A percentile compares a stretch with the other conserved stretches of the same genome.
Evolutionary conservation across 1,284 basidiomycete genomes (phyloP).

Genomic region (Mycena sp.): DNA sequence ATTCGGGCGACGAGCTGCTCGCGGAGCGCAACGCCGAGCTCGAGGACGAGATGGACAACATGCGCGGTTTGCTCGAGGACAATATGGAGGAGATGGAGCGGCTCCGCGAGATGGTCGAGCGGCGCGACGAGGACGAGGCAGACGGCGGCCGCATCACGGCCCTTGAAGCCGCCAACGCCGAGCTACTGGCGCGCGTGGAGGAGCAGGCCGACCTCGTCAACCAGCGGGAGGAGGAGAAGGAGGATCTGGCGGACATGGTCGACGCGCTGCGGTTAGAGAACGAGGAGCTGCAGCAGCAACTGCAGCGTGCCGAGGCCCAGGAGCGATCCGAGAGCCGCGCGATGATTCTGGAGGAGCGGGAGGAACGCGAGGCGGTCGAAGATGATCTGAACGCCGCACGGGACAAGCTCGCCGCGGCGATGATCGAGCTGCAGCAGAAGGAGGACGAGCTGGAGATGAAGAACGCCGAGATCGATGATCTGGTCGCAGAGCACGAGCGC

Average conservation of each 20-base stretch:
- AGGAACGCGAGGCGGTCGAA: slow-evolving; percentile 77
- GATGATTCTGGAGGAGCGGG: slow-evolving; percentile 71
- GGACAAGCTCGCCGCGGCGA: slow-evolving; percentile 79
- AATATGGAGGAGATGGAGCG: slow-evolving; percentile 80
- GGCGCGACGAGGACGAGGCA: slow-evolving; percentile 50
- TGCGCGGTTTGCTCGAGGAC: slow-evolving; percentile 74
- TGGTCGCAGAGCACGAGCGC: slow-evolving; percentile 71
- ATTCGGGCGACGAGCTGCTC: slow-evolving; percentile 59
- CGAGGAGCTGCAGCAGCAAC: slow-evolving; percentile 75
- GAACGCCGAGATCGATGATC: slow-evolving; percentile 74
- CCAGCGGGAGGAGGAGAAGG: slow-evolving; percentile 74
- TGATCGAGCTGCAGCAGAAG: slow-evolving; percentile 84
- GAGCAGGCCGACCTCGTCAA: slow-evolving; percentile 67
- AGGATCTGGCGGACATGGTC: slow-evolving; percentile 72
- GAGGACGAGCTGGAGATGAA: slow-evolving; percentile 85
- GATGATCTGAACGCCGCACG: slow-evolving; percentile 77
- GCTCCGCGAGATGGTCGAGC: slow-evolving; percentile 69
- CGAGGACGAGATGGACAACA: slow-evolving; percentile 76
- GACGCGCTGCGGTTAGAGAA: slow-evolving; percentile 71
- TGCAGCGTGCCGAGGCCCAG: slow-evolving; percentile 67
- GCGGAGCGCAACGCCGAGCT: slow-evolving; percentile 72
- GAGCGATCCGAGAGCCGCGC: slow-evolving; percentile 78
- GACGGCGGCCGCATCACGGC: slow-evolving; percentile 59
- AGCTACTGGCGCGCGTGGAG: slow-evolving; percentile 65
- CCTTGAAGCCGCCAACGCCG: slow-evolving; percentile 73